Base-by-base conservation (phyloP, 208 protist genomes). In the Strigomonas culicis region DNA sequence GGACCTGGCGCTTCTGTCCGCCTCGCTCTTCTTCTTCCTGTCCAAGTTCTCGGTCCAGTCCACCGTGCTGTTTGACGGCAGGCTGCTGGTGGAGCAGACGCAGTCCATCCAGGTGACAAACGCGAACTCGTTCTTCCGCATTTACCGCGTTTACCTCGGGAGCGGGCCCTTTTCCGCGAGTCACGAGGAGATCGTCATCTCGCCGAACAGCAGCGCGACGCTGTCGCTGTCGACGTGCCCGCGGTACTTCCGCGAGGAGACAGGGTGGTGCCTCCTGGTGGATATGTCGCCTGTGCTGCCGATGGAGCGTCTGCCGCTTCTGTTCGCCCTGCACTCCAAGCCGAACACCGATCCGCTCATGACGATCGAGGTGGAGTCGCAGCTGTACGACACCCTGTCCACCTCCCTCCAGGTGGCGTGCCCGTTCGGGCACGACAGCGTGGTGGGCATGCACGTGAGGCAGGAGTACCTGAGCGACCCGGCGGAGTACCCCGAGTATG, bases 81-180 rank as follows among this genome's bases (percentile, higher is more conserved):
- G 82, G 59, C 71, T 97, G 31, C 85, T 95, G 22, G 77, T 88
- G 21, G 57, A 66, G 10, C 80, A 96, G 41, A 77, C 72, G 8
- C 88, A 90, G 60, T 62, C 72, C 0, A 61, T 98, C 41, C 87
- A 94, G 56, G 65, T 98, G 22, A 68, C 50, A 30, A 98, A 98
- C 75, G 59, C 83, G 10, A 77, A 70, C 2, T 52, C 73, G 6
- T 75, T 91, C 44, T 66, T 71, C 13, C 81, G 82, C 36, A 66
- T 65, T n/a, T 98, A 97, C 74, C 71, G 55, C 25, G 90, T 97
- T 19, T 44, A 67, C 2, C 69, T 97, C 56, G 84, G 88, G 58
- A 81, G 80, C 49, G 44, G 71, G 2, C 63, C 46, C 7, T 98
- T 97, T 66, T 60, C 49, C 7, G 47, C 94, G 19, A 24, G 61